Evolutionary conservation across 1,139 yeast genomes (phyloP), one percentile per base, ranked within the genome.

Genomic region (Pichia sp.): DNA sequence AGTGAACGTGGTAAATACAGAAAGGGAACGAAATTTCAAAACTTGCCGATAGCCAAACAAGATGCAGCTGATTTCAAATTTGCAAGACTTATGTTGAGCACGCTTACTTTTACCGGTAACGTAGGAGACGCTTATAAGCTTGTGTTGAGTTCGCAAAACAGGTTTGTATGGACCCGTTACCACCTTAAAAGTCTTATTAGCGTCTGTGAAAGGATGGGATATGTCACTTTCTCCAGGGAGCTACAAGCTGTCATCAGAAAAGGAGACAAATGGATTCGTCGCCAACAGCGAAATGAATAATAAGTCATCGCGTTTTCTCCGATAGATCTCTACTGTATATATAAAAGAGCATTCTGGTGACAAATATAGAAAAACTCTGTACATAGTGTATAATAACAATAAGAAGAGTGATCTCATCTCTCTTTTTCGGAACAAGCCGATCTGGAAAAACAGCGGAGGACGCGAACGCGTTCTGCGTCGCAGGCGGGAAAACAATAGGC

Each of bases 1-100:
- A 60, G 63, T 2, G 94, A 84, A 55, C 71, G 96, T 54, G 96
- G 96, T 3, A 50, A 59, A 31, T 85, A 70, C 62, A 68, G 96
- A 38, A 77, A 77, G 45, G 69, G 84, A 0, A 36, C 45, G 0
- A 50, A 51, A 1, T 84, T 79, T 63, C 71, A 66, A 42, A 42
- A 49, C 1, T 50, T 78, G 26, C 42, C 67, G 1, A 53, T 64
- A 9, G 51, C 47, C 1, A 60, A 59, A 28, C 78, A 77, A 50
- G 71, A 71, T 34, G 52, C 59, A 10, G 61, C 67, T 1, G 96
- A 88, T 57, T 81, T 79, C 59, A 67, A 68, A 45, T 83, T 84
- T 65, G 93, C 94, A 2, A 62, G 71, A 30, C 66, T 72, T 11
- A 78, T 84, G 81, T 73, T 82, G 3, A 61, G 65, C 8, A 61